Evolutionary conservation across 1,284 basidiomycete genomes (phyloP).

Genomic region (Grifola frondosa): DNA sequence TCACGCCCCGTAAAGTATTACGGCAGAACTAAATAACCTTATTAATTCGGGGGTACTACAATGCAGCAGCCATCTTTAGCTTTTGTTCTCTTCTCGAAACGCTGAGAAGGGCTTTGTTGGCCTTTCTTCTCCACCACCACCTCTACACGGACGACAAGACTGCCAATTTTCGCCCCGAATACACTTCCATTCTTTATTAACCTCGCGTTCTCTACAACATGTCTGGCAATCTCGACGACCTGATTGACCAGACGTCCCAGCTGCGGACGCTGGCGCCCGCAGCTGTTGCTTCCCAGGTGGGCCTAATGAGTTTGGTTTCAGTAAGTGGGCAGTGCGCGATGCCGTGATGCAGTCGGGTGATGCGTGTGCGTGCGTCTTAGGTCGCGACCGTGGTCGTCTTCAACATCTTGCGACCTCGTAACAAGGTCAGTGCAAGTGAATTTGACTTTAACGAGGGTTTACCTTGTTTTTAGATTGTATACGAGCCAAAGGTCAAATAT

Average conservation of each 20-base stretch:
- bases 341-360: background rate
- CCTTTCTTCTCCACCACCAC: slow-evolving; percentile 16
- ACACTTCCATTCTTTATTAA: background rate
- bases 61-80: background rate
- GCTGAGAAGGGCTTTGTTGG: too few species aligned
- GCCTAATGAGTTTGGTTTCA: slow-evolving; percentile 39
- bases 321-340: slow-evolving; percentile 24
- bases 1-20: too few species aligned
- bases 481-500: slow-evolving; percentile 88
- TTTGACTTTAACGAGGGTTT: too few species aligned
- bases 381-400: slow-evolving; percentile 56
- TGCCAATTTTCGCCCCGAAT: background rate
- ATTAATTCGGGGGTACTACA: too few species aligned
- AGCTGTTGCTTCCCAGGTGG: slow-evolving; percentile 82
- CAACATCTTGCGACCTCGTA: slow-evolving; percentile 64
- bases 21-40: too few species aligned
- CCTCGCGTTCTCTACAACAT: slow-evolving; percentile 9
- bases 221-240: slow-evolving; percentile 25
- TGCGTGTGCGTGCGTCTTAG: slow-evolving; percentile 23
- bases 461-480: too few species aligned
- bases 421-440: slow-evolving; percentile 58
- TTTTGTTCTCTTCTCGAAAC: slow-evolving; percentile 13
- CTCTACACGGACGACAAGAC: slow-evolving; percentile 5
- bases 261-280: slow-evolving; percentile 64
- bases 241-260: slow-evolving; percentile 30